Evolutionary conservation across 768 basidiomycete genomes (phyloP).

Genomic region (Mycena floridula): DNA sequence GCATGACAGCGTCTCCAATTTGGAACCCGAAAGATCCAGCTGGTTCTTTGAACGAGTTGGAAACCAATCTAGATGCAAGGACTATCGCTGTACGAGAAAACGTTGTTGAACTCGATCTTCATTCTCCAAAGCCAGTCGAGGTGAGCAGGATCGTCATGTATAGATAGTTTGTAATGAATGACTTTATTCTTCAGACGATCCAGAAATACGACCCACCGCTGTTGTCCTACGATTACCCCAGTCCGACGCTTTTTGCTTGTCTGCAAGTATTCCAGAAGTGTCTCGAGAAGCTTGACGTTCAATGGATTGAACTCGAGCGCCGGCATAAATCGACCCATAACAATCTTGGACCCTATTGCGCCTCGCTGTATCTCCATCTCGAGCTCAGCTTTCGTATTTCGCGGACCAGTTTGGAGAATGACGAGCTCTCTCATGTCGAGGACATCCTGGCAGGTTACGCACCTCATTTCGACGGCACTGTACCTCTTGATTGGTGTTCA

Average conservation of each 20-base stretch:
- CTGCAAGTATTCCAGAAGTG: slow-evolving; percentile 30
- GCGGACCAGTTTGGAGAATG: no score
- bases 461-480: slow-evolving; percentile 24
- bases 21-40: slow-evolving; percentile 71
- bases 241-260: slow-evolving; percentile 47
- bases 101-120: slow-evolving; percentile 52
- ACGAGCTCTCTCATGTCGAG: slow-evolving; percentile 41
- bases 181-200: slow-evolving; percentile 38
- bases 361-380: slow-evolving; percentile 62
- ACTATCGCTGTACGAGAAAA: slow-evolving; percentile 73
- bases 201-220: slow-evolving; percentile 51
- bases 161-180: background rate
- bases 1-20: slow-evolving; percentile 89
- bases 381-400: slow-evolving; percentile 54
- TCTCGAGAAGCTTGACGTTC: slow-evolving; percentile 32
- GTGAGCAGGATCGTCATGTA: slow-evolving; percentile 24
- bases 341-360: slow-evolving; percentile 69
- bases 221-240: slow-evolving; percentile 47
- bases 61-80: slow-evolving; percentile 67
- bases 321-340: slow-evolving; percentile 56
- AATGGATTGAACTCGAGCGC: slow-evolving; percentile 53
- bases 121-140: slow-evolving; percentile 64
- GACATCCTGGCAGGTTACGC: slow-evolving; percentile 41
- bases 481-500: slow-evolving; percentile 60
- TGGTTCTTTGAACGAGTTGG: slow-evolving; percentile 56